These are phyloP conservation scores for Dentipellis sp. DNA, from an alignment of 768 basidiomycete genomes.

Conservation along the genomic window DNA sequence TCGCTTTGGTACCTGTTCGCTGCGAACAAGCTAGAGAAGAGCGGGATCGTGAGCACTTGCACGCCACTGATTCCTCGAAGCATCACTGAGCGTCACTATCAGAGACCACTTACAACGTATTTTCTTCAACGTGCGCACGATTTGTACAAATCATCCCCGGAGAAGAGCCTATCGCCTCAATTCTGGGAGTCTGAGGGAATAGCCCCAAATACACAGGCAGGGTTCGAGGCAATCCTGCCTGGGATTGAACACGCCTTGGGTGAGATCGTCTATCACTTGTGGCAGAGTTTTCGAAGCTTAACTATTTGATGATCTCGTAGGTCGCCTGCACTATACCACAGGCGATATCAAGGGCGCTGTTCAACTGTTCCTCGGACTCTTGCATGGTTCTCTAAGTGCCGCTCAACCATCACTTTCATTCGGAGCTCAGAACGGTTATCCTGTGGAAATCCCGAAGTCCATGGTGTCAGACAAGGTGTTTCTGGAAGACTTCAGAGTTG, in stretches of 20 bases:
- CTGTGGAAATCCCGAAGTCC: slow-evolving; percentile 5
- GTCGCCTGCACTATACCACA: slow-evolving; percentile 83
- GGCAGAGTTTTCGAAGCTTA: not conserved
- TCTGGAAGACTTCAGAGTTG: slow-evolving; percentile 83
- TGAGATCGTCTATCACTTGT: slow-evolving; percentile 17
- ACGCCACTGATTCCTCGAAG: not conserved
- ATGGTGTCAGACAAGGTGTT: slow-evolving; percentile 50
- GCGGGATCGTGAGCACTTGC: slow-evolving; percentile 57
- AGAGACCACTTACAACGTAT: slow-evolving; percentile 85
- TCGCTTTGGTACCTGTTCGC: slow-evolving; percentile 75
- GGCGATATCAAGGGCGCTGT: slow-evolving; percentile 77
- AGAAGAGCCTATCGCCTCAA: slow-evolving; percentile 63
- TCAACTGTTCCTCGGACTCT: slow-evolving; percentile 62
- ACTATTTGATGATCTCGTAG: slow-evolving; percentile 29
- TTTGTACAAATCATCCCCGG: slow-evolving; percentile 40
- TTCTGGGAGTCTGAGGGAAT: slow-evolving; percentile 71
- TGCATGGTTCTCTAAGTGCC: slow-evolving; percentile 36
- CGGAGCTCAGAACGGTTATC: slow-evolving; percentile 10
- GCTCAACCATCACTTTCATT: slow-evolving; percentile 7
- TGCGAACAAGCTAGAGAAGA: slow-evolving; percentile 73
- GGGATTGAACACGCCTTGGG: slow-evolving; percentile 78
- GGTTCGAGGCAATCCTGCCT: slow-evolving; percentile 56
- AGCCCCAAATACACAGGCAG: slow-evolving; percentile 26
- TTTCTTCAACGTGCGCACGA: slow-evolving; percentile 66
- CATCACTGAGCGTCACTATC: not conserved